Evolutionary conservation across 1,139 yeast species (phyloP).

Genomic region (Sporopachydermia cereana): DNA sequence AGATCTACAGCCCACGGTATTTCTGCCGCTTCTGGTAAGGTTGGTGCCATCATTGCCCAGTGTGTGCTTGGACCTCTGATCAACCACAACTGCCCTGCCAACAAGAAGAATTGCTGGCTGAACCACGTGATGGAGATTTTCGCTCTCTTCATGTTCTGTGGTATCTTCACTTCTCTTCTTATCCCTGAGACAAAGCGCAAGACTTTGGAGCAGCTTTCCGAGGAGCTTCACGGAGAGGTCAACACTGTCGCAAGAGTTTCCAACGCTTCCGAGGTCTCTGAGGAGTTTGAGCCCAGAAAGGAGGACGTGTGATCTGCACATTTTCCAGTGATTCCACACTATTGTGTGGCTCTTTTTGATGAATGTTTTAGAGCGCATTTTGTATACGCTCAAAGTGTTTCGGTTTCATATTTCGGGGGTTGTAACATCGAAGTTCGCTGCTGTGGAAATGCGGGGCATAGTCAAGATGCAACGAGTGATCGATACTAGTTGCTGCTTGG

Average conservation of each 20-base stretch:
- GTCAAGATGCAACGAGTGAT: too few species aligned
- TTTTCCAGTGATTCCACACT: too few species aligned
- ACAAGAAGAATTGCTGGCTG: conserved; percentile 58
- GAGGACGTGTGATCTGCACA: too few species aligned
- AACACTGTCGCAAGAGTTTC: conserved; percentile 32
- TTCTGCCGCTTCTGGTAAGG: conserved; percentile 91
- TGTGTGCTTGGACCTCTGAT: conserved; percentile 59
- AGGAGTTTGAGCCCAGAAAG: too few species aligned
- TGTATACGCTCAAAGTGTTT: too few species aligned
- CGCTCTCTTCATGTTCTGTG: conserved; percentile 80
- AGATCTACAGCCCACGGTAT: conserved; percentile 98
- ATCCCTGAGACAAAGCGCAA: conserved; percentile 86
- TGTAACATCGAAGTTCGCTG: too few species aligned
- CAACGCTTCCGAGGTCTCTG: too few species aligned
- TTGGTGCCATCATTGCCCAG: conserved; percentile 71
- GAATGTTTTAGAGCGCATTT: too few species aligned
- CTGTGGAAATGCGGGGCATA: too few species aligned
- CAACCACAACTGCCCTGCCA: conserved; percentile 59
- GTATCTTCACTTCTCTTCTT: conserved; percentile 50
- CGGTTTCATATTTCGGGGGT: too few species aligned
- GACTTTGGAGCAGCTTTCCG: conserved; percentile 73
- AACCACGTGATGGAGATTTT: conserved; percentile 89
- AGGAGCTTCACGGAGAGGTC: conserved; percentile 67
- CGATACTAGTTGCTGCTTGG: too few species aligned
- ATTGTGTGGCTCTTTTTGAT: too few species aligned